phyloP scores from a whole-genome alignment of 805 yeast genomes.

The Kregervanrija fluxuum region DNA sequence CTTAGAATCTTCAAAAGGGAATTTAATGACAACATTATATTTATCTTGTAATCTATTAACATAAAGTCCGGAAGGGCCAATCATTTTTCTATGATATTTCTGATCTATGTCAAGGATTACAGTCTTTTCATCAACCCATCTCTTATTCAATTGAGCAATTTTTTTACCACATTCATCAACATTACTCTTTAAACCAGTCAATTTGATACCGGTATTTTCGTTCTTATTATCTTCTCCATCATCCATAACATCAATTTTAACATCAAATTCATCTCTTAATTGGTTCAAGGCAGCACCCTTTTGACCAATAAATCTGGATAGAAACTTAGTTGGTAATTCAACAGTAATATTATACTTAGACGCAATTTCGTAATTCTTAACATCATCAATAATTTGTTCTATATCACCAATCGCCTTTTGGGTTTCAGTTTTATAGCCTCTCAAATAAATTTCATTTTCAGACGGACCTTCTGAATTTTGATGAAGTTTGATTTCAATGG shows the following conservation, averaged over 20 bases:
- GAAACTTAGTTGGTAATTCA: constrained; percentile 56
- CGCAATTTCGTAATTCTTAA: constrained; percentile 32
- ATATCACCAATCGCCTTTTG: constrained; percentile 46
- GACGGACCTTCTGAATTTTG: constrained; percentile 32
- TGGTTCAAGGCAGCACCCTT: constrained; percentile 70
- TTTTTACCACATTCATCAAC: constrained; percentile 64
- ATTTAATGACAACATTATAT: constrained; percentile 72
- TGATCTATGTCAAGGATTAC: constrained; percentile 62
- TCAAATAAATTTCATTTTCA: constrained; percentile 50
- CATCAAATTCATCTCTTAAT: constrained; percentile 66
- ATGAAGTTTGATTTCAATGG: constrained; percentile 43
- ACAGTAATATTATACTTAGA: constrained; percentile 38
- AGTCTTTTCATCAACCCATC: constrained; percentile 76
- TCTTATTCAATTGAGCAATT: constrained; percentile 53
- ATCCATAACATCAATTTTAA: constrained; percentile 61
- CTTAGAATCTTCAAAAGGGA: constrained; percentile 50
- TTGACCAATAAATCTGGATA: constrained; percentile 84
- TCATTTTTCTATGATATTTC: constrained; percentile 71
- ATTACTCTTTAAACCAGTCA: constrained; percentile 74
- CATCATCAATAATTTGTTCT: constrained; percentile 41
- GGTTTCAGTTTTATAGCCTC: constrained; percentile 66
- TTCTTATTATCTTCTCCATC: constrained; percentile 36
- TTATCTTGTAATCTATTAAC: constrained; percentile 82
- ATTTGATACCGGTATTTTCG: constrained; percentile 41
- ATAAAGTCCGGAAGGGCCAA: constrained; percentile 78